Evolutionary conservation across 108 stramenopile species (phyloP).

Genomic region (Discostella stelligeroides): DNA sequence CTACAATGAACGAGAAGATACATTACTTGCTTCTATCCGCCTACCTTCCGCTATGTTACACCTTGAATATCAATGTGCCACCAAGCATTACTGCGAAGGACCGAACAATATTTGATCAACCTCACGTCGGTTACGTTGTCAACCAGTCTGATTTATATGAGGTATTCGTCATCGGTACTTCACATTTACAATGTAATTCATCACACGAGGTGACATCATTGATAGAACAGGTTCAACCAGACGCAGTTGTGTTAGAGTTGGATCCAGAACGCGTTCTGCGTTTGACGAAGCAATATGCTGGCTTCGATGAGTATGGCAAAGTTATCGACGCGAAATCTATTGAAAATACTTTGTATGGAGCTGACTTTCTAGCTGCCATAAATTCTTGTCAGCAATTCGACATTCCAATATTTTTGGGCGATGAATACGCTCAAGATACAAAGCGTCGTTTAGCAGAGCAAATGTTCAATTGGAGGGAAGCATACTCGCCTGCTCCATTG

Average conservation of each 20-base stretch:
- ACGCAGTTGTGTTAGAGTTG: constrained; percentile 60
- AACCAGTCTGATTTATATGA: constrained; percentile 4
- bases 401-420: constrained; percentile 59
- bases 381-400: constrained; percentile 50
- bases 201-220: constrained; percentile 51
- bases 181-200: constrained; percentile 59
- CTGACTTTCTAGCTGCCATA: constrained; percentile 58
- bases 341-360: constrained; percentile 45
- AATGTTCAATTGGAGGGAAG: constrained; percentile 25
- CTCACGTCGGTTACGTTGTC: constrained; percentile 30
- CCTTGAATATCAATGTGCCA: neutral
- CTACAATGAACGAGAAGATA: too few species aligned
- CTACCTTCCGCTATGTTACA: constrained; percentile 1
- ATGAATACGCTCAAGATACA: constrained; percentile 59
- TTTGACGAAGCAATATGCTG: constrained; percentile 53
- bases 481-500: constrained; percentile 49
- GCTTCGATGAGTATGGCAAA: constrained; percentile 22
- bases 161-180: constrained; percentile 59
- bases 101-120: constrained; percentile 14
- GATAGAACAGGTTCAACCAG: constrained; percentile 45
- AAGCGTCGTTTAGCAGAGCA: constrained; percentile 31
- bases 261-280: constrained; percentile 60
- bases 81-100: neutral
- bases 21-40: too few species aligned
- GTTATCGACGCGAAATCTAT: neutral